A percentile compares a stretch with the other conserved stretches of the same genome.
These are phyloP conservation scores for Cyberlindnera meyerae DNA, from an alignment of 805 yeast genomes.

Conservation along the genomic window DNA sequence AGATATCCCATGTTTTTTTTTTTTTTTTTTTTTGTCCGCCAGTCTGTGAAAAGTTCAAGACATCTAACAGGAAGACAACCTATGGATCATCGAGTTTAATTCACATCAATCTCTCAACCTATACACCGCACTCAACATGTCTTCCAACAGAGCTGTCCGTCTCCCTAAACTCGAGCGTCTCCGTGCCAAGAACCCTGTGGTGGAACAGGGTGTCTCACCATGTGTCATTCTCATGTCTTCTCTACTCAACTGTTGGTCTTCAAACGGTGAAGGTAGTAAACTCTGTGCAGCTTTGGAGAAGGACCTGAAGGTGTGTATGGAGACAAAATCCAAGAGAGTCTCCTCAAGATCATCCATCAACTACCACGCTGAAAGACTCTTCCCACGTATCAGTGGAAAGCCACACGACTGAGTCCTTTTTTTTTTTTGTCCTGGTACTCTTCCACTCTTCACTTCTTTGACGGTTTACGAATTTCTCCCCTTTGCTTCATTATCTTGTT, in stretches of 20 bases:
- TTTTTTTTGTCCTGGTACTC: no score
- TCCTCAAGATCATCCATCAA: constrained; percentile 40
- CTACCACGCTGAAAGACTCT: constrained; percentile 48
- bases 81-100: no score
- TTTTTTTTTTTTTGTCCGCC: neutral
- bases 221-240: constrained; percentile 82
- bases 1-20: neutral
- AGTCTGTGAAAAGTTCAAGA: constrained; percentile 1
- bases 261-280: constrained; percentile 78
- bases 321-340: constrained; percentile 28
- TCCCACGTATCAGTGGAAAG: constrained; percentile 45
- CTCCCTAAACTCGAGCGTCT: constrained; percentile 74
- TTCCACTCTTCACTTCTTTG: no score
- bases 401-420: constrained; percentile 32
- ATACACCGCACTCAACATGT: no score
- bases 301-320: constrained; percentile 74
- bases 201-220: constrained; percentile 56
- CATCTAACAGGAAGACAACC: no score
- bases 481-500: no score
- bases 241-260: constrained; percentile 91
- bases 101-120: no score
- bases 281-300: constrained; percentile 60
- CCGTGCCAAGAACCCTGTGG: constrained; percentile 60
- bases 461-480: no score
- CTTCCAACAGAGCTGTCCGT: constrained; percentile 36